These are phyloP conservation scores for Amphibolis antarctica DNA, from an alignment of 106 monocot genomes.

Conservation along the genomic window DNA sequence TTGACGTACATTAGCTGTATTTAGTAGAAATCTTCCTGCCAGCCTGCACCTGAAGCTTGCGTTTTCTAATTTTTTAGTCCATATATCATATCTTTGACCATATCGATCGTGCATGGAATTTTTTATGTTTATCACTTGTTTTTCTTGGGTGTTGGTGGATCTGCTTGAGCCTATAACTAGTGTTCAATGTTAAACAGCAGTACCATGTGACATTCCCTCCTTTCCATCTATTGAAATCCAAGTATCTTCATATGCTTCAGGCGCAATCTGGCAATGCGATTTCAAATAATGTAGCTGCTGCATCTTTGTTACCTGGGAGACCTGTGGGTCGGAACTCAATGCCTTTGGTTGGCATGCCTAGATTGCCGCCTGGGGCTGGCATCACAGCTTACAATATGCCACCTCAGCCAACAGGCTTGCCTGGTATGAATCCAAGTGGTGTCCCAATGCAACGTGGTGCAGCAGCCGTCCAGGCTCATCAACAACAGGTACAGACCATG, in stretches of 20 bases:
- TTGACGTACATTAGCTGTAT: too few species aligned
- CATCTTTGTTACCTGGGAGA: constrained; percentile 36
- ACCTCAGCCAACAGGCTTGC: constrained; percentile 47
- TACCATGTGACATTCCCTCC: too few species aligned
- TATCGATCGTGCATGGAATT: background rate
- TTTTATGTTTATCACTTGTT: background rate
- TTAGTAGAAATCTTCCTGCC: too few species aligned
- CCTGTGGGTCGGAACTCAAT: constrained; percentile 44
- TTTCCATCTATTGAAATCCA: too few species aligned
- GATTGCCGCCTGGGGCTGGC: constrained; percentile 41
- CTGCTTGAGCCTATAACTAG: background rate
- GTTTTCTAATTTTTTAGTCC: too few species aligned
- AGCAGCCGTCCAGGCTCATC: constrained; percentile 41
- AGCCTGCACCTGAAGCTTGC: too few species aligned
- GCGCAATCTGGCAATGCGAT: constrained; percentile 46
- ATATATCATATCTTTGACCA: too few species aligned
- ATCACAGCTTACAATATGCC: constrained; percentile 54
- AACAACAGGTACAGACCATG: constrained; percentile 38
- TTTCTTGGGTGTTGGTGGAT: background rate
- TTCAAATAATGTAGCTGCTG: constrained; percentile 29
- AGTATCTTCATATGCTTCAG: constrained; percentile 10
- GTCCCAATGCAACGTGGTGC: constrained; percentile 63
- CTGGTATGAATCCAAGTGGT: constrained; percentile 44
- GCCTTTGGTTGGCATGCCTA: constrained; percentile 57
- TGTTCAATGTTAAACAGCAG: background rate